A percentile compares a stretch with the other conserved stretches of the same genome.
Conservation (phyloP, 257 asterid species). For the Prunella vulgaris region DNA sequence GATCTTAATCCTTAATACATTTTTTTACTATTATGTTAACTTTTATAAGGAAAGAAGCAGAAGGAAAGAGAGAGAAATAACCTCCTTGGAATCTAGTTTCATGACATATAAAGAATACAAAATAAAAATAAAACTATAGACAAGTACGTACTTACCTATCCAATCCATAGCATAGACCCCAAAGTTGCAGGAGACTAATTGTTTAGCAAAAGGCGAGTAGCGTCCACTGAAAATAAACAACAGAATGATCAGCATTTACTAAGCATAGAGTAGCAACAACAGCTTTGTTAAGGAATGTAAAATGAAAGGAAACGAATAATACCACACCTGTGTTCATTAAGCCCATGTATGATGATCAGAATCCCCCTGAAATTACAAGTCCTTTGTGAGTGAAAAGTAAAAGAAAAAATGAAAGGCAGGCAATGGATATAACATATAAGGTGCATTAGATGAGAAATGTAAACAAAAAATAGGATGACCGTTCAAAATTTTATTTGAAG, state of each 20-base stretch:
- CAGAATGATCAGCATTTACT: constrained; percentile 8
- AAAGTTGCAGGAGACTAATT: constrained; percentile 60
- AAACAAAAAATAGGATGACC: background rate
- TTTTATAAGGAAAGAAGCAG: background rate
- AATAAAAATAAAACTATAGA: background rate
- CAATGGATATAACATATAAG: constrained; percentile 2
- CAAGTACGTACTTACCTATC: constrained; percentile 57
- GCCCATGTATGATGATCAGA: constrained; percentile 88
- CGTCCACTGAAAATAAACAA: constrained; percentile 70
- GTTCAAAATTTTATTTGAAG: background rate
- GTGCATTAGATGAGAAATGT: background rate
- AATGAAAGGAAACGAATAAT: background rate
- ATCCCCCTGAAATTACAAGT: constrained; percentile 67
- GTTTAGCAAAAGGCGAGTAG: constrained; percentile 78
- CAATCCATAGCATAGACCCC: constrained; percentile 99
- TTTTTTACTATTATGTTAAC: background rate
- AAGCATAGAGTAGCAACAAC: constrained; percentile 10
- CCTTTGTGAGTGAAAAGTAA: constrained; percentile 9
- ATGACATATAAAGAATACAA: background rate
- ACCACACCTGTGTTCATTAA: constrained; percentile 88
- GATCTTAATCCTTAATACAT: background rate
- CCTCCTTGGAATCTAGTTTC: background rate
- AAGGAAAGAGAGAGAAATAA: no score
- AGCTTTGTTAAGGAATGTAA: constrained; percentile 3
- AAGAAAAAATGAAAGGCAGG: constrained; percentile 11